A percentile compares a stretch with the other conserved stretches of the same genome.
Conservation (phyloP, 257 asterid species). For the Forsythia suspensa region DNA sequence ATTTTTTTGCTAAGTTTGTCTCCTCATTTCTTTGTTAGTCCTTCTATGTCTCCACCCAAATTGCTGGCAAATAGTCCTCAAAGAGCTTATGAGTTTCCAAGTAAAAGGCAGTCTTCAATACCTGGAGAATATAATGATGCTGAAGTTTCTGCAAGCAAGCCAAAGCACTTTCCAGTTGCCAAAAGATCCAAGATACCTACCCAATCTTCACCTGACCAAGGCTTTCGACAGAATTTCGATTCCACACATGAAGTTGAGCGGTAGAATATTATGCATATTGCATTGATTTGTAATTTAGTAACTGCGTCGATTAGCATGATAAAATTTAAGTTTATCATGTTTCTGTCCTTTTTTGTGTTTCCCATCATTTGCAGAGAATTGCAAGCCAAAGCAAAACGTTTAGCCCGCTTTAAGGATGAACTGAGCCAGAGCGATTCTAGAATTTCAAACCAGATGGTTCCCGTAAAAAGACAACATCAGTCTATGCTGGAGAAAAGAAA, state of each 20-base stretch:
- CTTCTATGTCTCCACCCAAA: slow-evolving; percentile 43
- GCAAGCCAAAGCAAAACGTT: slow-evolving; percentile 85
- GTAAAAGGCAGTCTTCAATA: slow-evolving; percentile 37
- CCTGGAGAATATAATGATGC: slow-evolving; percentile 30
- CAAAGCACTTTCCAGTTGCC: slow-evolving; percentile 49
- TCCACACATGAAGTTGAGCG: slow-evolving; percentile 55
- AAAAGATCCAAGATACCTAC: slow-evolving; percentile 73
- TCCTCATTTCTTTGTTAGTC: slow-evolving; percentile 21
- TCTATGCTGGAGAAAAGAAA: slow-evolving; percentile 38
- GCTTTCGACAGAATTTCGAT: slow-evolving; percentile 43
- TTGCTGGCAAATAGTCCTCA: slow-evolving; percentile 27
- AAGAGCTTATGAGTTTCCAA: slow-evolving; percentile 50
- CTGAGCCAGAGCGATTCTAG: slow-evolving; percentile 42
- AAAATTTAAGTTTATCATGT: slow-evolving; percentile 8
- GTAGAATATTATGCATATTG: slow-evolving; percentile 34
- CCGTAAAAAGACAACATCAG: slow-evolving; percentile 50
- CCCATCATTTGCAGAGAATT: slow-evolving; percentile 56
- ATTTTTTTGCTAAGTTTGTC: not conserved
- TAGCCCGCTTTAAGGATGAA: slow-evolving; percentile 88
- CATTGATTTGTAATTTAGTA: slow-evolving; percentile 4
- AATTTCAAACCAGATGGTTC: slow-evolving; percentile 43
- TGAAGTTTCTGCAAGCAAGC: slow-evolving; percentile 43
- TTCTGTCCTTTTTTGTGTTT: slow-evolving; percentile 21
- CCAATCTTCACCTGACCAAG: slow-evolving; percentile 44
- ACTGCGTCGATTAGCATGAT: slow-evolving; percentile 11